These are phyloP conservation scores for Candida pini DNA, from an alignment of 805 yeast genomes.

Conservation along the genomic window DNA sequence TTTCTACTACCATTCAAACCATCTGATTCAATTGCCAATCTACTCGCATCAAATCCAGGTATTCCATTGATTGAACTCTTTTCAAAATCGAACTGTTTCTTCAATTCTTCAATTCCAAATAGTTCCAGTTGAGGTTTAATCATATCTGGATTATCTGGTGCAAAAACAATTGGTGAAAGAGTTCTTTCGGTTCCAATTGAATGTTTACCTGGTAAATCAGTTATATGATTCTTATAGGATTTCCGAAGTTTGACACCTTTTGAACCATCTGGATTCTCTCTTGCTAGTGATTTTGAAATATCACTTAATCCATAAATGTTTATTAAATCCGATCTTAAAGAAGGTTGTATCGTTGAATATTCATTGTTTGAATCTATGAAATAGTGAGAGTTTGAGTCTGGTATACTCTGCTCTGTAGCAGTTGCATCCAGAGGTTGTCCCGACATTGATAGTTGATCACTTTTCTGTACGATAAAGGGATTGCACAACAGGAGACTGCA, in stretches of 20 bases:
- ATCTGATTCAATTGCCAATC: conserved; percentile 54
- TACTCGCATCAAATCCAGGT: conserved; percentile 68
- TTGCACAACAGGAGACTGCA: too few relatives aligned
- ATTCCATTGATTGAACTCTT: conserved; percentile 64
- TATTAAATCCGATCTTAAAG: conserved; percentile 70
- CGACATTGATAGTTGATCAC: too few relatives aligned
- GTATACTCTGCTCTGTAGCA: too few relatives aligned
- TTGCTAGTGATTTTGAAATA: conserved; percentile 74
- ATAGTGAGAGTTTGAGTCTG: conserved; percentile 16
- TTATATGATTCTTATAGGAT: conserved; percentile 89
- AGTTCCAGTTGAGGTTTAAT: conserved; percentile 35
- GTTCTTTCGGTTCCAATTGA: conserved; percentile 48
- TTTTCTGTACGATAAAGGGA: too few relatives aligned
- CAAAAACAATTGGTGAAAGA: conserved; percentile 33
- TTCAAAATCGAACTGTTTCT: conserved; percentile 51
- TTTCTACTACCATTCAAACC: conserved; percentile 14
- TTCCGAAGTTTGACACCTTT: conserved; percentile 91
- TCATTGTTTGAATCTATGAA: conserved; percentile 25
- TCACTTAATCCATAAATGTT: conserved; percentile 60
- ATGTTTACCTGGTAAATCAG: conserved; percentile 79
- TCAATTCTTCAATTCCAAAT: conserved; percentile 45
- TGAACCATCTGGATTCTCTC: conserved; percentile 82
- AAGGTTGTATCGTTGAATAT: conserved; percentile 48
- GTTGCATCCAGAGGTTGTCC: too few relatives aligned
- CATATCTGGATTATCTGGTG: conserved; percentile 35